phyloP scores from a whole-genome alignment of 495 filamentous ascomycete species.

The Eremomyces bilateralis region DNA sequence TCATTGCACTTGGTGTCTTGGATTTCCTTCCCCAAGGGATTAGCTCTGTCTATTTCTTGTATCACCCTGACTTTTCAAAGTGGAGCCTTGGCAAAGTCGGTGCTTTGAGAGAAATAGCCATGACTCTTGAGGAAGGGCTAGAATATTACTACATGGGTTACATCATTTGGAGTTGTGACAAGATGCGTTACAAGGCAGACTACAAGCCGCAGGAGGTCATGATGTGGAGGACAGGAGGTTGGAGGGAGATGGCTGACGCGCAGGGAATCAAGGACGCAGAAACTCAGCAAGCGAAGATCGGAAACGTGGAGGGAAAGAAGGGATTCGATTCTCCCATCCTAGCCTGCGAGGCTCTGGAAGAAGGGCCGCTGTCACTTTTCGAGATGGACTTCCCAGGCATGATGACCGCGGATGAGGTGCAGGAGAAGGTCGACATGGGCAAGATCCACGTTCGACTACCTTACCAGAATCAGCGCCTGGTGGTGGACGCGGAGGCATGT shows the following conservation, averaged over 20 bases:
- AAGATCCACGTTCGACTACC: conserved; percentile 23
- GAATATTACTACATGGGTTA: conserved; percentile 58
- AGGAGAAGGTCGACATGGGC: conserved; percentile 36
- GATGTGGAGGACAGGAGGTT: conserved; percentile 51
- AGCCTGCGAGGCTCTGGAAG: conserved; percentile 12
- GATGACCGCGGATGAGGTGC: conserved; percentile 40
- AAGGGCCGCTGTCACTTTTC: conserved; percentile 37
- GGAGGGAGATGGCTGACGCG: conserved; percentile 53
- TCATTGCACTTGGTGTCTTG: conserved; percentile 75
- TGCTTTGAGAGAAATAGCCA: conserved; percentile 61
- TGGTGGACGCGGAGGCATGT: too few relatives aligned
- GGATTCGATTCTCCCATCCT: background rate
- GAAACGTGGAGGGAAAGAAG: conserved; percentile 1
- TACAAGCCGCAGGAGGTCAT: conserved; percentile 70
- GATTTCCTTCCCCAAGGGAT: conserved; percentile 74
- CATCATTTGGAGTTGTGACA: conserved; percentile 50
- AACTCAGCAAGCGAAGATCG: too few relatives aligned
- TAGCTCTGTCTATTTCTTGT: conserved; percentile 85
- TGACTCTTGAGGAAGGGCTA: conserved; percentile 57
- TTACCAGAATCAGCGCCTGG: too few relatives aligned
- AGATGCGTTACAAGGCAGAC: conserved; percentile 80
- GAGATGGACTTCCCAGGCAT: conserved; percentile 55
- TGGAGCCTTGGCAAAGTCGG: conserved; percentile 77
- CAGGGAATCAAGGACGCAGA: conserved; percentile 32
- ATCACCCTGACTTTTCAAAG: conserved; percentile 60